A percentile compares a stretch with the other conserved stretches of the same genome.
These are phyloP conservation scores for Ceratobasidium sp. DNA, from an alignment of 1,284 basidiomycete species.

Conservation along the genomic window DNA sequence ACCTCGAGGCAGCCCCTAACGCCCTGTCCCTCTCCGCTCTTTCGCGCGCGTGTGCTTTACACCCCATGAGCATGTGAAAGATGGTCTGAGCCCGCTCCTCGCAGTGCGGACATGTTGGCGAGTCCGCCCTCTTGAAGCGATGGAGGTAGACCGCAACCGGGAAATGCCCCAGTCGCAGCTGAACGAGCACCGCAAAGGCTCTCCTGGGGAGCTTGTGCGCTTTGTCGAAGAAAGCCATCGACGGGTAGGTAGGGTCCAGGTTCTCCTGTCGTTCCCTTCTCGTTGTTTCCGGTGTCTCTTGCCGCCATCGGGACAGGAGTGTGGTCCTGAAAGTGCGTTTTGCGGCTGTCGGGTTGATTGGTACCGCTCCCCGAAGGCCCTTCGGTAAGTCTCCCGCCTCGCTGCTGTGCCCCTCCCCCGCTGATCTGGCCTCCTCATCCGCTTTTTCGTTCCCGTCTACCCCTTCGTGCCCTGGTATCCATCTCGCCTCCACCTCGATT, in stretches of 20 bases:
- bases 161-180: slow-evolving; percentile 3
- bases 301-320: not conserved
- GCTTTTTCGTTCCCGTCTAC: slow-evolving; percentile 29
- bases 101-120: slow-evolving; percentile 10
- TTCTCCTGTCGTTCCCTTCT: too few relatives aligned
- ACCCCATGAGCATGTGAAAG: slow-evolving; percentile 10
- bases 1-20: not conserved
- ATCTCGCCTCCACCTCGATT: not conserved
- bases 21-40: not conserved
- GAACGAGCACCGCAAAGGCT: not conserved
- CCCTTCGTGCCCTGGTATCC: slow-evolving; percentile 8
- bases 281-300: not conserved
- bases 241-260: slow-evolving; percentile 8
- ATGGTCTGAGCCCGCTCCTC: not conserved
- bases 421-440: slow-evolving; percentile 22
- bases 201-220: not conserved
- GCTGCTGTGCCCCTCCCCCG: not conserved
- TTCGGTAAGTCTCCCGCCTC: not conserved
- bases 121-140: not conserved
- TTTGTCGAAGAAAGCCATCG: not conserved
- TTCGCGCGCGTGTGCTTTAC: not conserved
- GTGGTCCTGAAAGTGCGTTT: not conserved
- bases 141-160: slow-evolving; percentile 8
- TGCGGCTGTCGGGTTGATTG: slow-evolving; percentile 27
- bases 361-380: not conserved